Conservation (phyloP, 179 eudicot species). For the Actinidia arguta region DNA sequence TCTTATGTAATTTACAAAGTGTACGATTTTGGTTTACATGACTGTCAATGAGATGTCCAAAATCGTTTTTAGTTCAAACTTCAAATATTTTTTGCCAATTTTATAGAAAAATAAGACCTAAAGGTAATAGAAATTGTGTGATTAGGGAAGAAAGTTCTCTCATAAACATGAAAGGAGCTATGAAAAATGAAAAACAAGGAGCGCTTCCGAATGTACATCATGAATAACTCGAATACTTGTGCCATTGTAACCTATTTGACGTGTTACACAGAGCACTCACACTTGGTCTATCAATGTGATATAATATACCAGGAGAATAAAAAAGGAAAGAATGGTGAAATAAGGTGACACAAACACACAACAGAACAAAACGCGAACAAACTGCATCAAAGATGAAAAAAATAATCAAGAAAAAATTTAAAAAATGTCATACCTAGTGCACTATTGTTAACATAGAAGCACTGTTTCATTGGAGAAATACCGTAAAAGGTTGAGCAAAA, state of each 20-base stretch:
- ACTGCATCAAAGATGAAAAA: constrained; percentile 33
- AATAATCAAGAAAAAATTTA: background rate
- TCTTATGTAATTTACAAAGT: too few species aligned
- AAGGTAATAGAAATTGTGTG: background rate
- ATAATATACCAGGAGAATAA: background rate
- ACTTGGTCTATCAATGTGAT: background rate
- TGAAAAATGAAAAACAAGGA: too few species aligned
- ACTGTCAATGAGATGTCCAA: too few species aligned
- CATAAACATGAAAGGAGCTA: too few species aligned
- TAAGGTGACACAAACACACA: constrained; percentile 13
- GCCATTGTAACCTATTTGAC: background rate
- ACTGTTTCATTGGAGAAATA: constrained; percentile 4
- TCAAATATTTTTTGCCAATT: too few species aligned
- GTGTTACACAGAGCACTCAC: background rate
- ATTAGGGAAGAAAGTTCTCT: background rate
- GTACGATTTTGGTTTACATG: too few species aligned
- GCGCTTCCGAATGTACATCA: background rate
- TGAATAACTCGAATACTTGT: background rate
- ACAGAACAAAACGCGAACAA: constrained; percentile 63
- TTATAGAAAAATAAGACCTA: background rate
- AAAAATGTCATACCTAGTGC: background rate
- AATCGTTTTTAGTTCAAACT: too few species aligned
- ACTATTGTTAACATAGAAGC: constrained; percentile 63
- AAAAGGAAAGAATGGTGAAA: background rate
- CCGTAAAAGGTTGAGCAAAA: background rate